Percentiles rank a stretch among this genome's conserved stretches.
These are phyloP conservation scores for Leishmania braziliensis DNA, from an alignment of 208 protist species.

Conservation along the genomic window DNA sequence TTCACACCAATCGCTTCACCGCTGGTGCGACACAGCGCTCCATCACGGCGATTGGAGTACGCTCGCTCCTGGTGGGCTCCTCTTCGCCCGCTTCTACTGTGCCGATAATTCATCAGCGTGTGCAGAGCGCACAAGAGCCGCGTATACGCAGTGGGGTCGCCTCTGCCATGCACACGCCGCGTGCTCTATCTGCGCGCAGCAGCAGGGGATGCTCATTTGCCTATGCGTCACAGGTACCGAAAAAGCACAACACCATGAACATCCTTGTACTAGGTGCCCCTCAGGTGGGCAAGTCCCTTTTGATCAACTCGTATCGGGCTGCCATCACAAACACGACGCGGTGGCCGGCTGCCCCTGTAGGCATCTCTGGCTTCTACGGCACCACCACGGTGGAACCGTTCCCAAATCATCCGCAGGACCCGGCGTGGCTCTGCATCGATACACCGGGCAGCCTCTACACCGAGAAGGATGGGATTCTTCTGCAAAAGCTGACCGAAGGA, in stretches of 20 bases:
- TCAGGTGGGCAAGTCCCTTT: slow-evolving; percentile 80
- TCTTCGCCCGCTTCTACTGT: background rate
- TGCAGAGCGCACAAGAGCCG: slow-evolving; percentile 14
- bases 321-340: slow-evolving; percentile 59
- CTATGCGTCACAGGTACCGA: slow-evolving; percentile 21
- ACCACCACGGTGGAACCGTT: slow-evolving; percentile 76
- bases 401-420: slow-evolving; percentile 61
- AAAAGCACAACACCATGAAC: slow-evolving; percentile 45
- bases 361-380: slow-evolving; percentile 79
- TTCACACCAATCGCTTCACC: slow-evolving; percentile 2
- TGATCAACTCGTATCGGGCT: slow-evolving; percentile 77
- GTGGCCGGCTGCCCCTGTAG: slow-evolving; percentile 79
- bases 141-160: background rate
- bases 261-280: slow-evolving; percentile 78
- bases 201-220: slow-evolving; percentile 32
- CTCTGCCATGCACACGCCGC: slow-evolving; percentile 4
- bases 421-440: slow-evolving; percentile 82
- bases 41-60: background rate
- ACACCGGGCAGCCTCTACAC: slow-evolving; percentile 78
- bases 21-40: background rate
- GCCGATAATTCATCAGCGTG: slow-evolving; percentile 11
- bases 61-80: background rate
- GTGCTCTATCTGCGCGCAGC: slow-evolving; percentile 15
- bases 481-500: slow-evolving; percentile 58
- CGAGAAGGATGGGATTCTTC: slow-evolving; percentile 29